These are phyloP conservation scores for Tilletia caries DNA, from an alignment of 1,284 basidiomycete species.

Conservation along the genomic window DNA sequence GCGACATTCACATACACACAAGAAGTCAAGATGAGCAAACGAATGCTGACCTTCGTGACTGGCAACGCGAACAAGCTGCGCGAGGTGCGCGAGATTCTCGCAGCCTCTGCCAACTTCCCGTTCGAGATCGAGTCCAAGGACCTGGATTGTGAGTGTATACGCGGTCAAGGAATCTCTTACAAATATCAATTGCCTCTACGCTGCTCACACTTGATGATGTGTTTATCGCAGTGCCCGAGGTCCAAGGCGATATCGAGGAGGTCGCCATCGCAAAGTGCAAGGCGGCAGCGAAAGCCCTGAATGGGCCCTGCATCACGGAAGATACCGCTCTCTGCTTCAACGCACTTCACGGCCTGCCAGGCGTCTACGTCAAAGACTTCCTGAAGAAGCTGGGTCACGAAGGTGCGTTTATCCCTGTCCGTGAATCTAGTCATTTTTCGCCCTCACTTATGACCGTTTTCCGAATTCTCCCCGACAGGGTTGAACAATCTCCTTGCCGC, in stretches of 20 bases:
- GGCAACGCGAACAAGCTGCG: slow-evolving; percentile 89
- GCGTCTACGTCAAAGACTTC: slow-evolving; percentile 88
- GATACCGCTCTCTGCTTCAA: slow-evolving; percentile 91
- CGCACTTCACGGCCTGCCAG: slow-evolving; percentile 83
- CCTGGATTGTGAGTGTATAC: neutral
- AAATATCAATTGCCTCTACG: too few relatives aligned
- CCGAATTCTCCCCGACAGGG: too few relatives aligned
- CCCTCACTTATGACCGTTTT: too few relatives aligned
- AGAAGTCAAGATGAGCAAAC: slow-evolving; percentile 16
- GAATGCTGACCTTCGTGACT: slow-evolving; percentile 68
- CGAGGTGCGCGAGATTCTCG: slow-evolving; percentile 78
- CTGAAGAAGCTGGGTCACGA: slow-evolving; percentile 33
- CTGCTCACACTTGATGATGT: too few relatives aligned
- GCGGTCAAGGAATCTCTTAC: too few relatives aligned
- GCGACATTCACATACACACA: too few relatives aligned
- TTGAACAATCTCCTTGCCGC: slow-evolving; percentile 81
- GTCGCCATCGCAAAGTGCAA: slow-evolving; percentile 84
- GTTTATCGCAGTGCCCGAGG: slow-evolving; percentile 88
- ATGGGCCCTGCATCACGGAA: slow-evolving; percentile 87
- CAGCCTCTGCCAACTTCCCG: slow-evolving; percentile 5
- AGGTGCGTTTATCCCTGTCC: slow-evolving; percentile 7
- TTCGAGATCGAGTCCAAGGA: slow-evolving; percentile 9
- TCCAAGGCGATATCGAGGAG: slow-evolving; percentile 88
- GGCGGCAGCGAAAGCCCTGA: slow-evolving; percentile 75
- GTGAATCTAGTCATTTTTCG: too few relatives aligned